Evolutionary conservation across 768 basidiomycete species (phyloP), one percentile per base, ranked within the genome.

Genomic region (Lentinula boryana): DNA sequence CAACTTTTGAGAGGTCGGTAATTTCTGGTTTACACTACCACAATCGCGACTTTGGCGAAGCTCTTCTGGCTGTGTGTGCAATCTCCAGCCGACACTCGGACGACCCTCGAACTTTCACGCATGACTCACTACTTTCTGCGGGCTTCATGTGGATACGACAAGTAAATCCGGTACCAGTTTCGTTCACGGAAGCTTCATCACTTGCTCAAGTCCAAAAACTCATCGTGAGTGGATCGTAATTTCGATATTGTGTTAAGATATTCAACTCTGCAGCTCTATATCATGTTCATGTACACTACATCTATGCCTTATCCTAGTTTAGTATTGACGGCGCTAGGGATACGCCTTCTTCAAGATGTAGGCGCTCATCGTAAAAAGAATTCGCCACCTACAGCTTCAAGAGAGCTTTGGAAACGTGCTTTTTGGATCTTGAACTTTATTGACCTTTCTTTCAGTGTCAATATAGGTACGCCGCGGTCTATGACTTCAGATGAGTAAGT

Each of bases 401-500:
- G 79, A 31, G 84, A 87, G 64, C 66, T 82, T 33, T 84, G 80
- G 74, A 84, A 81, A 59, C 72, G 77, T 8, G 71, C 70, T 3
- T 78, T 77, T 64, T 77, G 74, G 73, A 68, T 74, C 6, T 38
- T 63, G 23, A 35, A 62, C 15, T 10, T 23, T 66, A 68, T 62
- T 35, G 72, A 63, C 23, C 33, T 38, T 2, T 31, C 31, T 31
- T 23, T 63, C 71, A 74, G 76, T 63, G 67, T 15, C 63, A 70
- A 41, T 63, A 69, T 55, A 32, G 85, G 85, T 9, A 70, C 85
- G 21, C 82, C 84, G 1, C 74, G 81, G 51, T 78, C 79, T 2
- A 71, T 83, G 4, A 75, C 78, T 21, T 80, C 84, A 50, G 76
- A 79, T 60, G 83, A 83, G 76, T 78, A 58, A 59, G 82, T 73